Conservation (phyloP, 495 filamentous ascomycete genomes). For the Ramalina intermedia region DNA sequence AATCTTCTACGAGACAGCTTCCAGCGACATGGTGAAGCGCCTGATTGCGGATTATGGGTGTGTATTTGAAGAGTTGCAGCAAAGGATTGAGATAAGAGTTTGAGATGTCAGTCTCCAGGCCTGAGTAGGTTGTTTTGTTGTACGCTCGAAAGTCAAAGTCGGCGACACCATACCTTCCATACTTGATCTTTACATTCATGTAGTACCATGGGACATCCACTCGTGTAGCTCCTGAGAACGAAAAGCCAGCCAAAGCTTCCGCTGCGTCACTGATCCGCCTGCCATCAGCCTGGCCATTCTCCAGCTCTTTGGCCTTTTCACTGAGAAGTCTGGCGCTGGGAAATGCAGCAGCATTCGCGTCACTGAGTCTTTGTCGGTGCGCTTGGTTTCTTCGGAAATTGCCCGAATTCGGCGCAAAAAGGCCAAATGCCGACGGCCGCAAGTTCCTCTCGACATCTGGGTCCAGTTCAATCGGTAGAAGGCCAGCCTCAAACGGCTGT, state of each 20-base stretch:
- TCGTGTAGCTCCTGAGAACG: constrained; percentile 45
- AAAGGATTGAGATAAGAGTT: constrained; percentile 94
- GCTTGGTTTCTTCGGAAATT: constrained; percentile 63
- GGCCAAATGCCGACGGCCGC: constrained; percentile 52
- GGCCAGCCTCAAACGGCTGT: constrained; percentile 67
- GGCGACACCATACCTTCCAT: constrained; percentile 91
- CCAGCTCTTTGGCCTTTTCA: constrained; percentile 49
- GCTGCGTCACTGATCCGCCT: constrained; percentile 44
- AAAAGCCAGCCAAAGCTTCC: constrained; percentile 43
- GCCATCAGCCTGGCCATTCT: constrained; percentile 21
- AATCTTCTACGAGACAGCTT: constrained; percentile 63
- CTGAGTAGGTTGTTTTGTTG: constrained; percentile 82
- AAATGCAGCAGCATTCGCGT: constrained; percentile 36
- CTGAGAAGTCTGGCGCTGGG: constrained; percentile 80
- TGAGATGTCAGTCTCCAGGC: constrained; percentile 85
- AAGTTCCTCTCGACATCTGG: constrained; percentile 53
- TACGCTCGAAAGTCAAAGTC: constrained; percentile 98
- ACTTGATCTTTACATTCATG: constrained; percentile 86
- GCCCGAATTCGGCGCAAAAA: constrained; percentile 63
- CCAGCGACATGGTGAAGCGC: constrained; percentile 82
- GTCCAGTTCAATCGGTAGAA: constrained; percentile 64
- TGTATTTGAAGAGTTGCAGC: constrained; percentile 82
- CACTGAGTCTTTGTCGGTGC: constrained; percentile 51
- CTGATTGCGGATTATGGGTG: constrained; percentile 73
- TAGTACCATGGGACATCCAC: constrained; percentile 74